A percentile compares a stretch with the other conserved stretches of the same genome.
Conservation (phyloP, 164 flowering plant genomes). For the Vitis riparia region DNA sequence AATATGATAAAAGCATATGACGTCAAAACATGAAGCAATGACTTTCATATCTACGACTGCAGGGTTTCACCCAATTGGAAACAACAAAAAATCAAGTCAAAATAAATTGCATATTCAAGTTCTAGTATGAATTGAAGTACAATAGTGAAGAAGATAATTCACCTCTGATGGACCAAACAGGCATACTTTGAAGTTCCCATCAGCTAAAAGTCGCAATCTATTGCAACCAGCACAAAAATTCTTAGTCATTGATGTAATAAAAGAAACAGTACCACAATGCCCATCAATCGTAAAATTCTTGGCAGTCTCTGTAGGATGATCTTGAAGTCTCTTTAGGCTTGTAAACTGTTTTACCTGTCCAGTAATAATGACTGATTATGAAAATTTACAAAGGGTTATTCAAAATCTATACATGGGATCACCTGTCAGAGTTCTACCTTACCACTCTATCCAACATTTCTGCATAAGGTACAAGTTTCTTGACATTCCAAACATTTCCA, state of each 20-base stretch:
- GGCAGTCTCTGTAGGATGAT: conserved; percentile 87
- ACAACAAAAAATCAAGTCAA: too few relatives aligned
- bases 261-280: conserved; percentile 78
- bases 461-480: conserved; percentile 87
- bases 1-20: background rate
- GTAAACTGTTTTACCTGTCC: conserved; percentile 59
- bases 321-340: conserved; percentile 60
- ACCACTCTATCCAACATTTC: conserved; percentile 95
- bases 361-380: conserved; percentile 16
- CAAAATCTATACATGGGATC: conserved; percentile 13
- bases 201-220: conserved; percentile 88
- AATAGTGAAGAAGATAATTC: conserved; percentile 4
- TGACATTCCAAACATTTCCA: conserved; percentile 98
- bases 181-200: conserved; percentile 97
- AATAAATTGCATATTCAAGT: background rate
- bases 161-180: conserved; percentile 99
- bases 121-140: background rate
- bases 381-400: background rate
- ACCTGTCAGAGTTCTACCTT: conserved; percentile 57
- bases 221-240: conserved; percentile 99
- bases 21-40: background rate
- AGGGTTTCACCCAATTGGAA: too few relatives aligned
- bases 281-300: conserved; percentile 85
- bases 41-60: too few relatives aligned
- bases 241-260: conserved; percentile 98